These are phyloP conservation scores for Podaxis rugospora DNA, from an alignment of 768 basidiomycete genomes.

Conservation along the genomic window DNA sequence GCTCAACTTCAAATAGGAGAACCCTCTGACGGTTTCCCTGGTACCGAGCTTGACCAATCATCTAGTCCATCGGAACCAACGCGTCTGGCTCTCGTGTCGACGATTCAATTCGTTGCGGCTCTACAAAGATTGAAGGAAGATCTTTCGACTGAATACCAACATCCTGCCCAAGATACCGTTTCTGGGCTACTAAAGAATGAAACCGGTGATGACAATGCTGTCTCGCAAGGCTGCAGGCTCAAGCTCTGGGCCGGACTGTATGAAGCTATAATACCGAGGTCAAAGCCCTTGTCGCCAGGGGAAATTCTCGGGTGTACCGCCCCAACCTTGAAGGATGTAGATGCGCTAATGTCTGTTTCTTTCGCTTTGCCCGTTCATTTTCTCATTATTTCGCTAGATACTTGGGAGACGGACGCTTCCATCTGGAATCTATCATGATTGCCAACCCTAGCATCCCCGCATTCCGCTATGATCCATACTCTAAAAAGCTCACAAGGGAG, in stretches of 20 bases:
- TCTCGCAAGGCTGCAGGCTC: conserved; percentile 9
- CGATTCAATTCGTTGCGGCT: conserved; percentile 96
- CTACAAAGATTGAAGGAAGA: conserved; percentile 84
- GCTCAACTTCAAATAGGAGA: conserved; percentile 61
- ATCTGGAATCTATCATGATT: conserved; percentile 98
- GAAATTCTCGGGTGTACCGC: conserved; percentile 98
- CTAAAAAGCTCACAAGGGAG: conserved; percentile 94
- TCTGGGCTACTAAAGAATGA: conserved; percentile 11
- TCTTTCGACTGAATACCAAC: conserved; percentile 40
- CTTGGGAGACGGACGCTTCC: conserved; percentile 80
- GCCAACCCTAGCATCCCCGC: conserved; percentile 95
- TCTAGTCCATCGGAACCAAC: conserved; percentile 49
- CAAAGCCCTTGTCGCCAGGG: conserved; percentile 91
- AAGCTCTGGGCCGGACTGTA: conserved; percentile 60
- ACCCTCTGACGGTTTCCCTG: conserved; percentile 7
- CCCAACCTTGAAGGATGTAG: conserved; percentile 69
- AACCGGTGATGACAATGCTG: conserved; percentile 1
- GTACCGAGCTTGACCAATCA: conserved; percentile 37
- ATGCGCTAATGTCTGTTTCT: conserved; percentile 79
- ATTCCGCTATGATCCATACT: conserved; percentile 97
- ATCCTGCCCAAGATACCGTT: conserved; percentile 13
- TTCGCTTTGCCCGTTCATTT: neutral
- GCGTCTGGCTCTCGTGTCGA: conserved; percentile 87
- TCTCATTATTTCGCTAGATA: conserved; percentile 50
- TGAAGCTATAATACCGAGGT: conserved; percentile 73